Evolutionary conservation across 2,329 filamentous ascomycete species (phyloP).

Genomic region (Mycogone perniciosa): DNA sequence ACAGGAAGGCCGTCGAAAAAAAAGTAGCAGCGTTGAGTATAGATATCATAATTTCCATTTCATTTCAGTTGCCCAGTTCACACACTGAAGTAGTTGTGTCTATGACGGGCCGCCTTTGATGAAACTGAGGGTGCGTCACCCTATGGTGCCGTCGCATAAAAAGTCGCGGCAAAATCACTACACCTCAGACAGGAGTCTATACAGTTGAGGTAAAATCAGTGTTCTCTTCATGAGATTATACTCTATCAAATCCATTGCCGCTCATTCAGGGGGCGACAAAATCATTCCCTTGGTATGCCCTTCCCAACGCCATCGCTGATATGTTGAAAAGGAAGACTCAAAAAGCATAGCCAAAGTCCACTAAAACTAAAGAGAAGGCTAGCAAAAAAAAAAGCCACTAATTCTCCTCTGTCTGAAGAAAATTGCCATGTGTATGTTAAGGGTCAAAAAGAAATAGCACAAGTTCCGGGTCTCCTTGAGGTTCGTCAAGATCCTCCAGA

Average conservation of each 20-base stretch:
- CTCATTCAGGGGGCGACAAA: neutral
- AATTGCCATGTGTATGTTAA: too few relatives aligned
- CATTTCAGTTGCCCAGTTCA: neutral
- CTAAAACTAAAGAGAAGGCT: neutral
- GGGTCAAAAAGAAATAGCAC: neutral
- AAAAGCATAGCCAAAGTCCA: neutral
- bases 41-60: neutral
- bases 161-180: too few relatives aligned
- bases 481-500: neutral
- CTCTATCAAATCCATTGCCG: neutral
- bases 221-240: neutral
- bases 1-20: slow-evolving; percentile 75
- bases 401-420: too few relatives aligned
- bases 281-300: slow-evolving; percentile 2
- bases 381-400: neutral
- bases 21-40: slow-evolving; percentile 15
- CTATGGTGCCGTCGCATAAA: too few relatives aligned
- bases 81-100: too few relatives aligned
- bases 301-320: slow-evolving; percentile 7
- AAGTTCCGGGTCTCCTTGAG: neutral
- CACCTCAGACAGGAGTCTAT: neutral
- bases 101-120: too few relatives aligned
- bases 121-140: too few relatives aligned
- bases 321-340: neutral
- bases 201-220: neutral